Evolutionary conservation across 257 asterid species (phyloP), one percentile per base, ranked within the genome.

Genomic region (Penstemon eatonii): DNA sequence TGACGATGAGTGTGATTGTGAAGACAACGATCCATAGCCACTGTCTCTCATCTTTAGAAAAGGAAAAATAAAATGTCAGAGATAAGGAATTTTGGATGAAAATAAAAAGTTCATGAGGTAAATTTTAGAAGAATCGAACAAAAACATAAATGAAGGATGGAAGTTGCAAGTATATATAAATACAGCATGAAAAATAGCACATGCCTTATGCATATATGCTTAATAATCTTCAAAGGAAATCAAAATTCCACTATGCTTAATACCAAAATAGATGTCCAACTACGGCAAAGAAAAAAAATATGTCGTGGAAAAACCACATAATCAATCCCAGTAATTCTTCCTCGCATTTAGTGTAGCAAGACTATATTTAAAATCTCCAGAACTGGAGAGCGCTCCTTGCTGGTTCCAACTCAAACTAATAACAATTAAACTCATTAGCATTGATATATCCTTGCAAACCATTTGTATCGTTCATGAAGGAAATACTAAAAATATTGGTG

Each of bases 1-100:
- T 65, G 94, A 79, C 59, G 97, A 76, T 49, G 96, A 77, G 74
- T 75, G 91, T 49, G 96, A 77, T 74, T 75, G 91, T 49, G 95
- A 75, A 67, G 90, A 56, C 70, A 78, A 51, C 38, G 93, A 66
- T 73, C 91, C 91, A 64, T 85, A 88, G 75, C 79, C 82, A 74
- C 72, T 76, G 59, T 90, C 97, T 67, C 84, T 90, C 74, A 85
- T 67, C 97, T 92, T 76, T 42, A 73, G n/a, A 47, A 65, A 76
- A 68, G 69, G 45, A 68, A 63, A 73, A 58, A 51, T 56, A 39
- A 67, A 74, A 56, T 25, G 59, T 54, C 47, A 66, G 47, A 55
- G 13, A 67, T 15, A 66, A 75, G 44, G 67, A 41, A n/a, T 43
- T 12, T 40, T 15, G 44, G 56, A 36, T 15, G 37, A 73, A 62